Conservation (phyloP, 495 filamentous ascomycete species). For the Bryoglossum gracile region DNA sequence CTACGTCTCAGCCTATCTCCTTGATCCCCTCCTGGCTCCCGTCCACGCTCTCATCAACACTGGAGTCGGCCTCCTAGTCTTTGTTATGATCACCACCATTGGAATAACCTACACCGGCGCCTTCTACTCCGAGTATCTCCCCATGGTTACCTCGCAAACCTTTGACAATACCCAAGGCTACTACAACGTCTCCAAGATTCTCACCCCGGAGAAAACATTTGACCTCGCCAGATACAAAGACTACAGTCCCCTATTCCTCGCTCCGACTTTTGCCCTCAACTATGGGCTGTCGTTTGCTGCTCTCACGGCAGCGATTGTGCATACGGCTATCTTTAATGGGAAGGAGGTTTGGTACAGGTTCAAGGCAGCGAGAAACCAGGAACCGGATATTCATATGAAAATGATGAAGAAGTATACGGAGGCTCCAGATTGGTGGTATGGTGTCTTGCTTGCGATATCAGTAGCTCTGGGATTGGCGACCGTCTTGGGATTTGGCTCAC, state of each 20-base stretch:
- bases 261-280: slow-evolving; percentile 52
- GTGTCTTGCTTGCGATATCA: slow-evolving; percentile 42
- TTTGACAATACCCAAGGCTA: slow-evolving; percentile 52
- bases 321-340: slow-evolving; percentile 57
- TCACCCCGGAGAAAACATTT: slow-evolving; percentile 44
- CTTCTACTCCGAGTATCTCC: slow-evolving; percentile 44
- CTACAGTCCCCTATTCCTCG: slow-evolving; percentile 57
- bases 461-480: slow-evolving; percentile 53
- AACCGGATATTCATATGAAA: slow-evolving; percentile 42
- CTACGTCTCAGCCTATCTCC: slow-evolving; percentile 43
- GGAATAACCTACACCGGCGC: slow-evolving; percentile 56
- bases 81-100: slow-evolving; percentile 39
- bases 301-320: slow-evolving; percentile 55
- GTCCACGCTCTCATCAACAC: slow-evolving; percentile 53
- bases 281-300: slow-evolving; percentile 68
- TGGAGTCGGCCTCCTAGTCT: slow-evolving; percentile 49
- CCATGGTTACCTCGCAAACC: slow-evolving; percentile 49
- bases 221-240: slow-evolving; percentile 45
- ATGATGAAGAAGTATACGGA: slow-evolving; percentile 52
- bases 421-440: slow-evolving; percentile 49
- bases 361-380: slow-evolving; percentile 15
- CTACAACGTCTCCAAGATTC: slow-evolving; percentile 48
- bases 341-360: slow-evolving; percentile 44
- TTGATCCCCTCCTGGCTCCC: slow-evolving; percentile 55
- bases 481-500: slow-evolving; percentile 55